Conservation (phyloP, 805 yeast species). For the Ogataea sp. region DNA sequence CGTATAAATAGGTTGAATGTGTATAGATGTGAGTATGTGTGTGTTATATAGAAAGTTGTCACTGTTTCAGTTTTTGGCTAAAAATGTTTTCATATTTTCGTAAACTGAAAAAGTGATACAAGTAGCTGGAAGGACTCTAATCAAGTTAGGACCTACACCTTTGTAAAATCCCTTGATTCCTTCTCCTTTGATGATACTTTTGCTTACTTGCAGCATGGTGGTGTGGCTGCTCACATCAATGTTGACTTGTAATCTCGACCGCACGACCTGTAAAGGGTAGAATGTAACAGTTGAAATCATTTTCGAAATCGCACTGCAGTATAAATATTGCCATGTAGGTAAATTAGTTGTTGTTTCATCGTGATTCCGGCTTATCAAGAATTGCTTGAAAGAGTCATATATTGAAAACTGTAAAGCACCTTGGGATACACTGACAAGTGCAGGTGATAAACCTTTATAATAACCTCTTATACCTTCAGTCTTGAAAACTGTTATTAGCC, state of each 20-base stretch:
- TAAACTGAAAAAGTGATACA: conserved; percentile 84
- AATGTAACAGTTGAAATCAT: conserved; percentile 55
- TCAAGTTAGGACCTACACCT: conserved; percentile 70
- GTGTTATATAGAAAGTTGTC: too few relatives aligned
- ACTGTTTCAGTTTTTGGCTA: background rate
- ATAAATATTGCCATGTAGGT: conserved; percentile 49
- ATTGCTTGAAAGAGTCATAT: conserved; percentile 67
- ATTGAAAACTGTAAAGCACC: conserved; percentile 83
- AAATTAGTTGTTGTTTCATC: conserved; percentile 21
- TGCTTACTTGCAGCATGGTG: conserved; percentile 21
- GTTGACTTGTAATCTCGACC: conserved; percentile 63
- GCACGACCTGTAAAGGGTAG: conserved; percentile 80
- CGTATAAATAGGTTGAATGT: too few relatives aligned
- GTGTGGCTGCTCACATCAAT: conserved; percentile 17
- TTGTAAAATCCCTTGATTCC: conserved; percentile 71
- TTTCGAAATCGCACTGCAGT: conserved; percentile 63
- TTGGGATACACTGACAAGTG: conserved; percentile 77
- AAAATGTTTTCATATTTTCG: conserved; percentile 42
- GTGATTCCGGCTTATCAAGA: conserved; percentile 9
- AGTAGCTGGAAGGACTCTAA: conserved; percentile 88
- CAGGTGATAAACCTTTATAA: conserved; percentile 73
- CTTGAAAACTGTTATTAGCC: conserved; percentile 38
- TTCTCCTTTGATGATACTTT: conserved; percentile 34
- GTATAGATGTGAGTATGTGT: too few relatives aligned
- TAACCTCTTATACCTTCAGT: conserved; percentile 63